phyloP scores from a whole-genome alignment of 768 basidiomycete species.

The Auricularia heimuer region DNA sequence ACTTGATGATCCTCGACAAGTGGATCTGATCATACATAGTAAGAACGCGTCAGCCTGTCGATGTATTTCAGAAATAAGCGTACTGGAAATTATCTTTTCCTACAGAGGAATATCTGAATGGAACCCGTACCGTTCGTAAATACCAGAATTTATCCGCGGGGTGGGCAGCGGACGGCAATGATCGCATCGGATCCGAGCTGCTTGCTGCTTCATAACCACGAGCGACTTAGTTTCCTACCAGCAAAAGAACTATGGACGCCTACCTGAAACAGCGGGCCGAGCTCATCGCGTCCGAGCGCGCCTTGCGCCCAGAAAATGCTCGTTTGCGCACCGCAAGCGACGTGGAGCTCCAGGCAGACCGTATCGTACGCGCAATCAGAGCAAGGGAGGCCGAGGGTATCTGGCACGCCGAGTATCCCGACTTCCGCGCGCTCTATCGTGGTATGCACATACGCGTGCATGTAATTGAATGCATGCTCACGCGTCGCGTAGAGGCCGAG shows the following conservation, averaged over 20 bases:
- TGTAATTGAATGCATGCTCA: background rate
- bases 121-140: too few species aligned
- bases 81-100: too few species aligned
- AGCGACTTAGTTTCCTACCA: too few species aligned
- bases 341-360: conserved; percentile 45
- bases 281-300: conserved; percentile 33
- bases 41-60: too few species aligned
- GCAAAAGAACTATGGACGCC: background rate
- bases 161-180: too few species aligned
- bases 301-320: conserved; percentile 38
- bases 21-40: too few species aligned
- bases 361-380: conserved; percentile 45
- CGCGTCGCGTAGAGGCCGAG: background rate
- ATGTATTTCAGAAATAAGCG: too few species aligned
- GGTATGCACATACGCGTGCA: background rate
- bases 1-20: too few species aligned
- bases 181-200: background rate
- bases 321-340: conserved; percentile 22
- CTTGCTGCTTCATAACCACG: too few species aligned
- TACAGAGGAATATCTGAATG: too few species aligned
- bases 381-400: conserved; percentile 41
- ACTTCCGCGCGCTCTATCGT: background rate
- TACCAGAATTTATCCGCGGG: too few species aligned
- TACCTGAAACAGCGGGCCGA: conserved; percentile 15
- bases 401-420: conserved; percentile 33